Evolutionary conservation across 768 basidiomycete species (phyloP), one percentile per base, ranked within the genome.

Genomic region (Amylocystis lapponica): DNA sequence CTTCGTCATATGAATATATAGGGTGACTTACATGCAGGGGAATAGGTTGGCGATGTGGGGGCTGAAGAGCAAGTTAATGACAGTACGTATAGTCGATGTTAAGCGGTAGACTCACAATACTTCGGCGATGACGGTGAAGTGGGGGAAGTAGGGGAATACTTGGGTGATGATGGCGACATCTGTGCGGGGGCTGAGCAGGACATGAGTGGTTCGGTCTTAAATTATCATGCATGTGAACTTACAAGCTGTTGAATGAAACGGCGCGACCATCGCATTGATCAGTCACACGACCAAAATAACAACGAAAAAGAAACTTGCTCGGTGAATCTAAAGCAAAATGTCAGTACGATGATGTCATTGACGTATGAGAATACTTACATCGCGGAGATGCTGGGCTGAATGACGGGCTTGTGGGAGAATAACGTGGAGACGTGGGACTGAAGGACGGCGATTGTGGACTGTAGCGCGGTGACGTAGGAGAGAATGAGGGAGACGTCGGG

Each of bases 71-170:
- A 37, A 45, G n/a, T n/a, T n/a, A 35, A 16, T 45, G 48, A 47
- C 37, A 58, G 51, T 3, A 36, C 35, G 25, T 27, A 22, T 16
- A 6, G 26, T n/a, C n/a, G 11, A 11, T 22, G n/a, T 43, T 16
- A 10, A 17, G 33, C 16, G 38, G 17, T 38, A 19, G 0, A 71
- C 87, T 51, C 65, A 90, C 89, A 91, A 62, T 90, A 91, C 76
- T 86, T 88, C 43, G 94, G 94, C 27, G 91, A 94, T 3, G 93
- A 78, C 0, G 93, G 93, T 2, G 89, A 92, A 7, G 83, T 79
- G n/a, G 94, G 94, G 3, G 91, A 94, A 0, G 94, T 91, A 3
- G 94, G 94, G 10, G 90, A 93, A 64, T 93, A 96, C 56, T 84
- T 88, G 6, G 92, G 92, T 23, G 90, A 93, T 4, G 92, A 81